Conservation (phyloP, 805 yeast genomes). For the Saccharomycopsis lassenensis region DNA sequence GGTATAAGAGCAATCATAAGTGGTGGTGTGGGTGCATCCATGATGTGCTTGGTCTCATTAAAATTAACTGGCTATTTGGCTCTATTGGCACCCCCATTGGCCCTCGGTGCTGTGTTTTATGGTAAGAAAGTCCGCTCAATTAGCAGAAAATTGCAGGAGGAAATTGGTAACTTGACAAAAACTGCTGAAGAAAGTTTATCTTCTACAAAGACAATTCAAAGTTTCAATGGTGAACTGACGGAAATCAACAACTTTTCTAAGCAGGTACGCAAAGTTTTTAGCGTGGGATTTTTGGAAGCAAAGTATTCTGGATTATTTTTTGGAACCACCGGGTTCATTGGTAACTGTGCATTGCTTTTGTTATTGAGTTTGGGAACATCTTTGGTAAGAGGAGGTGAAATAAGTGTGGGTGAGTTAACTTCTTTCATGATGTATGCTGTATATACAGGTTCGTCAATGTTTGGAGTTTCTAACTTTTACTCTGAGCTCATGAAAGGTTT, state of each 20-base stretch:
- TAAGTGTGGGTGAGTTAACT: slow-evolving; percentile 81
- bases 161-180: slow-evolving; percentile 76
- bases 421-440: slow-evolving; percentile 94
- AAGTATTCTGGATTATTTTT: slow-evolving; percentile 62
- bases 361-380: slow-evolving; percentile 70
- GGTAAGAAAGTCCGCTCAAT: slow-evolving; percentile 69
- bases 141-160: slow-evolving; percentile 69
- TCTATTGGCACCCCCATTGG: slow-evolving; percentile 72
- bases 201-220: slow-evolving; percentile 78
- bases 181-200: slow-evolving; percentile 86
- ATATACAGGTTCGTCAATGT: slow-evolving; percentile 86
- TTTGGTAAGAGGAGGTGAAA: slow-evolving; percentile 65
- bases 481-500: slow-evolving; percentile 95
- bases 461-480: slow-evolving; percentile 83
- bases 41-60: slow-evolving; percentile 85
- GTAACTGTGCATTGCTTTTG: slow-evolving; percentile 71
- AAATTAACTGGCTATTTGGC: slow-evolving; percentile 76
- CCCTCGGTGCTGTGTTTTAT: slow-evolving; percentile 67
- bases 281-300: slow-evolving; percentile 73
- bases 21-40: slow-evolving; percentile 76
- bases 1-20: slow-evolving; percentile 79
- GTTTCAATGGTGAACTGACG: slow-evolving; percentile 73
- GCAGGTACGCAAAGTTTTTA: slow-evolving; percentile 54
- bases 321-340: slow-evolving; percentile 74
- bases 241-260: slow-evolving; percentile 68